Evolutionary conservation across 768 basidiomycete genomes (phyloP), one percentile per base, ranked within the genome.

Genomic region (Boletus huronensis): DNA sequence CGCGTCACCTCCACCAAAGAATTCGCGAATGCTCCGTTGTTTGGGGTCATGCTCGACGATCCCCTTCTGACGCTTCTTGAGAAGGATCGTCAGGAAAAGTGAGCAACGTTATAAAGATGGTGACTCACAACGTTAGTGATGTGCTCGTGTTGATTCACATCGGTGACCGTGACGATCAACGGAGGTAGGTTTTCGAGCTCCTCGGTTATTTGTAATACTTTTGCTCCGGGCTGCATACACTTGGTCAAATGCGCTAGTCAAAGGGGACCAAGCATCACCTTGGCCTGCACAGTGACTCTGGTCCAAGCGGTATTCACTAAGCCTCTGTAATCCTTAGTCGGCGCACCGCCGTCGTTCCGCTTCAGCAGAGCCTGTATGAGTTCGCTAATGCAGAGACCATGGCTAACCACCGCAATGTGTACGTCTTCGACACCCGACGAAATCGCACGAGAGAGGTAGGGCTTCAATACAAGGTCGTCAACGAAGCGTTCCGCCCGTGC

Each of bases 21-120:
- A 93, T 3, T 79, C 76, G 21, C 88, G 79, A 43, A 94, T 87
- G 64, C 87, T 83, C 58, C 80, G 77, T 66, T 95, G 91, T 54
- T 81, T 82, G 29, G 84, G 82, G 64, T 94, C 91, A 64, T 86
- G 79, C 1, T 85, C 85, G 43, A 90, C 85, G 1, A 92, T 90
- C 3, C 88, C 89, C 55, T 78, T 81, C 67, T 93, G 90, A 5
- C 90, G 82, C 44, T 73, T 77, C 80, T 81, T 57, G 48, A 41
- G 48, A 66, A 65, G 72, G 74, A 52, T 28, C 46, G 41, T 64
- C 38, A 53, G 32, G 13, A 52, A 35, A 48, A 19, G 36, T 41
- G 32, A 19, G 17, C 26, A 38, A 9, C 7, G 39, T 31, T 16
- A 13, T 36, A 29, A 46, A 45, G 29, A 23, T 26, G 17, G 19